phyloP scores from a whole-genome alignment of 2,329 filamentous ascomycete species.

The Fusarium torreyae region DNA sequence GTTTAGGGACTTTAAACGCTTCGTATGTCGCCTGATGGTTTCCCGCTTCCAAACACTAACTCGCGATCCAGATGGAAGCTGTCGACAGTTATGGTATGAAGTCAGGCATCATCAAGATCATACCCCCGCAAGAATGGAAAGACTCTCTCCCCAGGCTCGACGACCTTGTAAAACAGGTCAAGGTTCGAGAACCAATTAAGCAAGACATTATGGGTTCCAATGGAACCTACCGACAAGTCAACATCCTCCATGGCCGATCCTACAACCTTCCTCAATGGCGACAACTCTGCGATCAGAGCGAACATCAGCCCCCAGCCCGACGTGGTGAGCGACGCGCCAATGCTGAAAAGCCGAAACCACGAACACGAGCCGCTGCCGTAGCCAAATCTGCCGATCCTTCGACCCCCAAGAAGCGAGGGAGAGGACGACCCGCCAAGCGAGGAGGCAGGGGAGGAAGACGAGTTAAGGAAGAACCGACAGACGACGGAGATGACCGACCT shows the following conservation, averaged over 20 bases:
- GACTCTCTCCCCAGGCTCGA: slow-evolving; percentile 83
- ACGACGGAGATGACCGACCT: slow-evolving; percentile 65
- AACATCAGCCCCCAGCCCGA: slow-evolving; percentile 93
- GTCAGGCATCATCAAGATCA: slow-evolving; percentile 95
- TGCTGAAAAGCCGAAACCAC: slow-evolving; percentile 66
- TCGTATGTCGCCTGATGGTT: slow-evolving; percentile 70
- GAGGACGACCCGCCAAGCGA: slow-evolving; percentile 58
- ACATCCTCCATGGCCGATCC: slow-evolving; percentile 94
- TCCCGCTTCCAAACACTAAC: slow-evolving; percentile 47
- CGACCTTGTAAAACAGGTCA: slow-evolving; percentile 90
- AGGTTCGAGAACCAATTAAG: slow-evolving; percentile 96
- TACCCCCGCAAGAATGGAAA: slow-evolving; percentile 95
- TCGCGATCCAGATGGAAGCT: slow-evolving; percentile 75
- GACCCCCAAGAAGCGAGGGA: slow-evolving; percentile 58
- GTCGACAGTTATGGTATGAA: slow-evolving; percentile 97
- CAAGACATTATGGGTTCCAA: slow-evolving; percentile 98
- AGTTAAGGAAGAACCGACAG: slow-evolving; percentile 57
- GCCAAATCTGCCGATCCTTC: slow-evolving; percentile 53
- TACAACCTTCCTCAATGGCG: slow-evolving; percentile 99
- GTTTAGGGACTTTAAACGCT: slow-evolving; percentile 93
- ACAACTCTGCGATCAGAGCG: slow-evolving; percentile 91
- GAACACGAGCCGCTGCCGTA: slow-evolving; percentile 56
- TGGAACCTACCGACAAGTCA: slow-evolving; percentile 96
- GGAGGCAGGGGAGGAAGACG: slow-evolving; percentile 56
- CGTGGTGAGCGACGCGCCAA: slow-evolving; percentile 84